Evolutionary conservation across 1,139 yeast species (phyloP).

Genomic region (Zygosaccharomyces pseudobailii): DNA sequence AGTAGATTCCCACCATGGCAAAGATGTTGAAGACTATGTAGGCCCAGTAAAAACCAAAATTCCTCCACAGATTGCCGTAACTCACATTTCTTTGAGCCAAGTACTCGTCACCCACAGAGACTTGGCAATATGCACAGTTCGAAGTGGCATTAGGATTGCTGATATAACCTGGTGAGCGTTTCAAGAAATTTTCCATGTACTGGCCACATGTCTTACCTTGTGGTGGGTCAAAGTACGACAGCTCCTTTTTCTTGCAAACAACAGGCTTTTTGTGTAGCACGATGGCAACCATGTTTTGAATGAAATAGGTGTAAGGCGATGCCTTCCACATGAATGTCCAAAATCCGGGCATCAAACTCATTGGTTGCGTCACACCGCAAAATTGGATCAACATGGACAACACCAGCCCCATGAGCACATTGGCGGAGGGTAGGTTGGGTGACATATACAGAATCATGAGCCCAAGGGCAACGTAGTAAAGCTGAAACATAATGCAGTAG

Average conservation of each 20-base stretch:
- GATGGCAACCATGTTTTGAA: constrained; percentile 50
- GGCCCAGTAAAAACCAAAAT: constrained; percentile 50
- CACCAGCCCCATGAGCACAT: constrained; percentile 47
- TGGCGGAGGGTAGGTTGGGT: constrained; percentile 57
- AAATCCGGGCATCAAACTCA: constrained; percentile 50
- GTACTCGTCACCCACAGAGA: constrained; percentile 37
- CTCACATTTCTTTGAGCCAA: constrained; percentile 41
- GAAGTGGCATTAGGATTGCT: constrained; percentile 33
- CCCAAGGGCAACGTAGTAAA: constrained; percentile 50
- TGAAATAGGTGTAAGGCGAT: constrained; percentile 63
- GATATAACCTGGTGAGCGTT: constrained; percentile 37
- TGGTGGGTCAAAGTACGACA: constrained; percentile 48
- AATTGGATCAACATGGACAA: constrained; percentile 50
- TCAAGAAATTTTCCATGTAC: constrained; percentile 37
- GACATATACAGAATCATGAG: constrained; percentile 48
- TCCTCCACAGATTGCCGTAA: constrained; percentile 50
- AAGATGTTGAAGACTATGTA: constrained; percentile 44
- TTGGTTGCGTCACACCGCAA: constrained; percentile 58
- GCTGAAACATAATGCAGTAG: constrained; percentile 42
- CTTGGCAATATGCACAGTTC: constrained; percentile 41
- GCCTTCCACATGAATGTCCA: constrained; percentile 65
- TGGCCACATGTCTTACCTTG: constrained; percentile 51
- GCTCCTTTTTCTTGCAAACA: constrained; percentile 47
- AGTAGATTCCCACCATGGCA: constrained; percentile 42
- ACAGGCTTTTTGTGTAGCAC: constrained; percentile 52